Base-by-base conservation (phyloP, 2,329 filamentous ascomycete genomes). In the Fusarium anthophilum region DNA sequence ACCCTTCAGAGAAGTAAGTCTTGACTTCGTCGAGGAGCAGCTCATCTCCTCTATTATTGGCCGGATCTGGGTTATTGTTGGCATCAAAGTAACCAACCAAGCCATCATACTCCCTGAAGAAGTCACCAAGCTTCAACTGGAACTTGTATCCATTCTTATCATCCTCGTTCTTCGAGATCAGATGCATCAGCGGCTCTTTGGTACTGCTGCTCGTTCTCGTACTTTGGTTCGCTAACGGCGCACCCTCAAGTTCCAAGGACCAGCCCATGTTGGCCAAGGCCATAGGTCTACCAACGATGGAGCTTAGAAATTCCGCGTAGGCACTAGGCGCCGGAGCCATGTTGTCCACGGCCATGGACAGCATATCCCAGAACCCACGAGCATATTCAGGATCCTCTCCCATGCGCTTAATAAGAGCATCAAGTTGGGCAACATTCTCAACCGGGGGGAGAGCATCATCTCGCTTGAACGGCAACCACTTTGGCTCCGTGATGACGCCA, bases 91-190 rank as follows among this genome's bases (percentile, higher is more conserved):
- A 43, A 6, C 39, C 39, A 1, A 43, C 39, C 8, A 43, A 9
- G 7, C 39, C 14, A 11, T n/a, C 39, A n/a, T 43, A 43, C 14
- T 43, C 39, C 9, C 39, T 43, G 6, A 43, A 43, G 22, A 43
- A 43, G 39, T 43, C 39, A 7, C 14, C 39, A 6, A 43, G 39
- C 39, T 43, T 43, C 8, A 43, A 10, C 14, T 43, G 39, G 1
- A 43, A 43, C 39, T 43, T 7, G 22, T 43, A 43, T 6, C 8
- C 14, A 9, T 43, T 43, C 9, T n/a, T n/a, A 1, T 11, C 39
- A 6, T 43, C 22, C 6, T n/a, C 3, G 7, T 11, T 5, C 14
- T 17, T 17, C 0, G 14, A 14, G 14, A n/a, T 11, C 0, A 43
- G 39, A n/a, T n/a, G 39, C 39, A 43, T 15, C 8, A 17, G 9